Base-by-base conservation (phyloP, 345 rosid species). In the Lepidium aucheri region DNA sequence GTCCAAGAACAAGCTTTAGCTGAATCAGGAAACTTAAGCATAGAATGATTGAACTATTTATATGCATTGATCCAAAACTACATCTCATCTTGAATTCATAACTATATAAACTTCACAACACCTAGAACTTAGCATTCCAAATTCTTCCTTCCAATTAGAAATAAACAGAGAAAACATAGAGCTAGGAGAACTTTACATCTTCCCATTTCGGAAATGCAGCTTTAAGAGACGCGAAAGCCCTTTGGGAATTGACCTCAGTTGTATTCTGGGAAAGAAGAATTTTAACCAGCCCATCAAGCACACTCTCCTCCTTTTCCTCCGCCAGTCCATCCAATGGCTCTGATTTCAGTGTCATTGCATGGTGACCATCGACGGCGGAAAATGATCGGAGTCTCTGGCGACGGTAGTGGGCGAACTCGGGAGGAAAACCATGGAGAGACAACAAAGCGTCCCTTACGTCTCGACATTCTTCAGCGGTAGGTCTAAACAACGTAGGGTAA, bases 261-360 rank as follows among this genome's bases (percentile, higher is more conserved):
- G 93, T 92, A 70, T 92, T 92, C 85, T 89, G 98, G 2, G 98
- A 87, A 1, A 92, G 81, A 61, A 89, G 78, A 6, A 84, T 82
- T 73, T 86, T 87, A 11, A 89, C 77, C 40, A 89, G 70, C 30
- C 97, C 98, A 68, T 90, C 96, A 64, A 93, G 77, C 58, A 93
- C 96, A 50, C 78, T 86, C 77, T 87, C 97, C 16, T 72, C n/a
- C 10, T 40, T 67, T 7, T 35, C 68, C n/a, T 49, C 75, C 24
- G 30, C 73, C 30, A 15, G 44, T 7, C 4, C 53, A 45, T 38
- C 30, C 63, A 57, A 64, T 0, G 63, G 65, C 66, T 69, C 76
- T 17, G 77, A 30, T 58, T 80, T 57, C 9, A 45, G 53, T 8
- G 44, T 44, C 54, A 46, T 5, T 40, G 11, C 11, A 12, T 16